A percentile compares a stretch with the other conserved stretches of the same genome.
Evolutionary conservation across 495 filamentous ascomycete genomes (phyloP).

Genomic region (Daldinia grandis): DNA sequence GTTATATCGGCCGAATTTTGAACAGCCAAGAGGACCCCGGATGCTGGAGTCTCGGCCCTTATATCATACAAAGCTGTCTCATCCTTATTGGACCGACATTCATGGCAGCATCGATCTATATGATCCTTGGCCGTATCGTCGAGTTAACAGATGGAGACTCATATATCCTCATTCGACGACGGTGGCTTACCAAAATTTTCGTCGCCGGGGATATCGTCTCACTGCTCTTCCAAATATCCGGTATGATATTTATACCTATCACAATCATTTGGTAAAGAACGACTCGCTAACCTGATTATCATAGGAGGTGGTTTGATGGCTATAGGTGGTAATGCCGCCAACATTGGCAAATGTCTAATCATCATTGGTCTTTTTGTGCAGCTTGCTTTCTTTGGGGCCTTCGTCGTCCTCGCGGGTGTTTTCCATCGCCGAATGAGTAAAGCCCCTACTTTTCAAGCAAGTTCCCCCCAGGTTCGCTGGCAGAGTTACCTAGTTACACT

Average conservation of each 20-base stretch:
- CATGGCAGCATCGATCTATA: neutral
- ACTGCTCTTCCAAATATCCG: neutral
- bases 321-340: neutral
- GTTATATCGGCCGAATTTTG: neutral
- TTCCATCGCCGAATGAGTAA: neutral
- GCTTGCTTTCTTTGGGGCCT: neutral
- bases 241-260: neutral
- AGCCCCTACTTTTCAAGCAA: neutral
- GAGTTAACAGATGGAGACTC: neutral
- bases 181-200: neutral
- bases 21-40: neutral
- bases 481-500: neutral
- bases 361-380: neutral
- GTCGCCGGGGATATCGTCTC: neutral
- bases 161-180: neutral
- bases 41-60: neutral
- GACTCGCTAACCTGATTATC: neutral
- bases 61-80: neutral
- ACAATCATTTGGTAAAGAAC: neutral
- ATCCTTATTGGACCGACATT: neutral
- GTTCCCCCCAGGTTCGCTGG: neutral
- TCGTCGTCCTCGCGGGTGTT: neutral
- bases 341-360: neutral
- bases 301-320: neutral
- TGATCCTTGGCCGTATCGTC: neutral